These are phyloP conservation scores for Chlorella sp. DNA, from an alignment of 139 green algal species.

Conservation along the genomic window DNA sequence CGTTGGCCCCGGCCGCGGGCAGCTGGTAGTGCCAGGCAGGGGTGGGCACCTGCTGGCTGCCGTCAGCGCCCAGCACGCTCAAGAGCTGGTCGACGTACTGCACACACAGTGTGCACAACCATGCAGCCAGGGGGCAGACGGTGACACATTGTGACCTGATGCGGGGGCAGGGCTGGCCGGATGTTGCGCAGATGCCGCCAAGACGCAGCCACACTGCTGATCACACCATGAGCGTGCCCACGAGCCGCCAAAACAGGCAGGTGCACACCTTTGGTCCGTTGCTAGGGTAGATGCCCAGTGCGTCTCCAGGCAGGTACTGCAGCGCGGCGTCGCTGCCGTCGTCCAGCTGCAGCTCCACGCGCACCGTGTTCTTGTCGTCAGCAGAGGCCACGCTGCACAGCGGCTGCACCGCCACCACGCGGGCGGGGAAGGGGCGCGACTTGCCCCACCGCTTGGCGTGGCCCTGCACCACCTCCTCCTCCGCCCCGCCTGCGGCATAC, in stretches of 20 bases:
- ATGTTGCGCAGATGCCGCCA: no score
- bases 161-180: no score
- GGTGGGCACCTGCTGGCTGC: constrained; percentile 25
- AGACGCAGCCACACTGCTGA: no score
- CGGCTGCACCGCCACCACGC: constrained; percentile 51
- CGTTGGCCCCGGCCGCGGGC: not conserved
- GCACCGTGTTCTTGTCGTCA: constrained; percentile 78
- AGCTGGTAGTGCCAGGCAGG: constrained; percentile 40
- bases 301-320: constrained; percentile 74
- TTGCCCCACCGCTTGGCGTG: constrained; percentile 51
- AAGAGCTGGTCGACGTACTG: constrained; percentile 72
- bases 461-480: no score
- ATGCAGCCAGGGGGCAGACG: no score
- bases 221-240: no score
- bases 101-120: no score
- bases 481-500: no score
- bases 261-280: constrained; percentile 54
- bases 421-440: constrained; percentile 51
- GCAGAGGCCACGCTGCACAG: constrained; percentile 50
- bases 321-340: constrained; percentile 65
- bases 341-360: constrained; percentile 78
- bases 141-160: no score
- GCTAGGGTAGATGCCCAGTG: constrained; percentile 72
- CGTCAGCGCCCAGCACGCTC: constrained; percentile 23
- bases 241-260: no score